Evolutionary conservation across 441 rosid genomes (phyloP), one percentile per base, ranked within the genome.

Genomic region (Populus tomentosa): DNA sequence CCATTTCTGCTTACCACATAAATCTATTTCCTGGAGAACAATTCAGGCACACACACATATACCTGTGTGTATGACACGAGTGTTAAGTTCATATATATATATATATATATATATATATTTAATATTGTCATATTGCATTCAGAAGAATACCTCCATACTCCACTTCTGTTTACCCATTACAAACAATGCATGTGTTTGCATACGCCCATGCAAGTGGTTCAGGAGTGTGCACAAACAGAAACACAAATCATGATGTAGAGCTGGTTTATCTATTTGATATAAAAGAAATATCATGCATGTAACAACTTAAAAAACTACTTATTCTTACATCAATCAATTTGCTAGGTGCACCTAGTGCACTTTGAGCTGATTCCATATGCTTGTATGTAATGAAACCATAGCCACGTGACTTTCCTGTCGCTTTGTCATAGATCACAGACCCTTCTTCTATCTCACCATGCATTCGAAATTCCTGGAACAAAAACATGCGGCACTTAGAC

Each of bases 391-490:
- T 90, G 85, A 94, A 94, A 9, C 98, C 97, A 79, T 94, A 94
- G 18, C 98, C 97, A 80, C 94, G 93, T 13, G 97, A 92, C 82
- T 88, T 92, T 78, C 93, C 94, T 0, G 94, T 87, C 76, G 83
- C 80, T 77, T 92, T 92, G 83, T 94, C 97, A 78, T 85, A 85
- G 35, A 94, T 89, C 10, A 89, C 95, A 80, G 94, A 92, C 38
- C 92, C 94, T 76, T 90, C 97, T 84, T 93, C 97, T 36, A 91
- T 89, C 75, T 90, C 95, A 77, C 97, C 97, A 79, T 85, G 91
- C 67, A 80, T 78, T 75, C 5, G 86, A 80, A 93, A 93, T 69
- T 92, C 92, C 95, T 90, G 82, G 59, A 74, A 7, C 67, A 78
- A 69, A 85, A 78, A 38, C 23, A 59, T 16, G 70, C 30, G 21